phyloP scores from a whole-genome alignment of 2,329 filamentous ascomycete genomes.

The Rhexocercosporidium sp. region DNA sequence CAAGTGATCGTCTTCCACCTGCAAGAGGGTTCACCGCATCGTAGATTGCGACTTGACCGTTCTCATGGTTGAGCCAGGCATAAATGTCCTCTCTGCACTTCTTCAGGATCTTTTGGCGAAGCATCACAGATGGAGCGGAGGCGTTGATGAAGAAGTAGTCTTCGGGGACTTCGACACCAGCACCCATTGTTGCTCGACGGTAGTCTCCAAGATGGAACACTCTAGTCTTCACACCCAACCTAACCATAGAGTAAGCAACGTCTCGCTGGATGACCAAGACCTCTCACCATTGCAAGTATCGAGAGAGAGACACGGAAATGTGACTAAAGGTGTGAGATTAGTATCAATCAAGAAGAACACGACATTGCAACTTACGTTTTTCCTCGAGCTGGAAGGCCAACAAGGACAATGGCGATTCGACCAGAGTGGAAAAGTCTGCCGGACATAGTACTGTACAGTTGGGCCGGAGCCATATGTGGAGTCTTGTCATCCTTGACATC shows the following conservation, averaged over 20 bases:
- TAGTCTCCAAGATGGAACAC: constrained; percentile 99
- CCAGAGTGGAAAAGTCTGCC: constrained; percentile 96
- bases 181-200: constrained; percentile 85
- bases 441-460: constrained; percentile 98
- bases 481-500: constrained; percentile 80
- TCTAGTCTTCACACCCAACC: constrained; percentile 95
- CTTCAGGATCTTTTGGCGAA: constrained; percentile 96
- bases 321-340: constrained; percentile 59
- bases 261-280: not conserved
- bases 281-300: constrained; percentile 85
- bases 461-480: constrained; percentile 83
- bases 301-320: constrained; percentile 91
- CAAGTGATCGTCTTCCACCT: constrained; percentile 79
- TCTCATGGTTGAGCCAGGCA: constrained; percentile 93
- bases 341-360: not conserved
- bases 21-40: constrained; percentile 95
- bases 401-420: constrained; percentile 95
- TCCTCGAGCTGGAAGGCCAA: constrained; percentile 90
- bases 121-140: constrained; percentile 86
- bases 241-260: constrained; percentile 40
- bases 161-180: constrained; percentile 83
- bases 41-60: constrained; percentile 97
- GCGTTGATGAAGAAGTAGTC: constrained; percentile 99
- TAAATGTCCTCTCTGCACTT: constrained; percentile 98
- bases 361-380: constrained; percentile 72